phyloP scores from a whole-genome alignment of 192 early-diverging fungal genomes.

The Dispira parvispora region DNA sequence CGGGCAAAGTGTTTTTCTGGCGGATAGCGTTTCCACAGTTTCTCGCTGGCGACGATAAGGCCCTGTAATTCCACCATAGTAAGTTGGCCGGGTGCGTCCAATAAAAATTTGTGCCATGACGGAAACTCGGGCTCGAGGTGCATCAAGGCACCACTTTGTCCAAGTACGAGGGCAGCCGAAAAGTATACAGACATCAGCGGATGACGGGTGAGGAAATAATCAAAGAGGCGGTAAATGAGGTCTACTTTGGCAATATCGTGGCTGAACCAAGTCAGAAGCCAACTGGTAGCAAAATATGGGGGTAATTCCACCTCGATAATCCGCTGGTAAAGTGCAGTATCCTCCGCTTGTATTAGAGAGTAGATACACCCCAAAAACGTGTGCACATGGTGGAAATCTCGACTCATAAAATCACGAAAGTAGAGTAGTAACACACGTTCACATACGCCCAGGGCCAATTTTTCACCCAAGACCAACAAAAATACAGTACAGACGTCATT shows the following conservation, averaged over 20 bases:
- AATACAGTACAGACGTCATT: constrained; percentile 22
- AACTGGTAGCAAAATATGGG: constrained; percentile 22
- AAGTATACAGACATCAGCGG: constrained; percentile 21
- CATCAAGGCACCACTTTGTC: background rate
- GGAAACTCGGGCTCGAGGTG: constrained; percentile 3
- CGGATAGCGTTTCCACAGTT: background rate
- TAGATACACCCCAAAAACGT: constrained; percentile 15
- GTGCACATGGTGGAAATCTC: constrained; percentile 12
- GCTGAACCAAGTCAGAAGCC: constrained; percentile 24
- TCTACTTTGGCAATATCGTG: constrained; percentile 15
- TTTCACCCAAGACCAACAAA: constrained; percentile 15
- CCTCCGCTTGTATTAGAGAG: constrained; percentile 12
- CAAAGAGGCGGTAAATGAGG: constrained; percentile 16
- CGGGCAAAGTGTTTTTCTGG: background rate
- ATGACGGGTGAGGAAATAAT: constrained; percentile 17
- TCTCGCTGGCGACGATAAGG: background rate
- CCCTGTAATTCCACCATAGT: background rate
- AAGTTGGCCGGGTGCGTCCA: background rate
- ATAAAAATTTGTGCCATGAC: background rate
- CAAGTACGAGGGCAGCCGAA: constrained; percentile 12
- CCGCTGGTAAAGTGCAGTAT: constrained; percentile 8
- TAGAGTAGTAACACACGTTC: constrained; percentile 11
- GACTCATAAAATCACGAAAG: constrained; percentile 23
- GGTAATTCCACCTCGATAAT: constrained; percentile 13
- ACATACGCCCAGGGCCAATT: background rate